Percentiles rank a stretch among this genome's conserved stretches.
Evolutionary conservation across 371 early-diverging fungal genomes (phyloP).

Genomic region (Mycotypha africana): DNA sequence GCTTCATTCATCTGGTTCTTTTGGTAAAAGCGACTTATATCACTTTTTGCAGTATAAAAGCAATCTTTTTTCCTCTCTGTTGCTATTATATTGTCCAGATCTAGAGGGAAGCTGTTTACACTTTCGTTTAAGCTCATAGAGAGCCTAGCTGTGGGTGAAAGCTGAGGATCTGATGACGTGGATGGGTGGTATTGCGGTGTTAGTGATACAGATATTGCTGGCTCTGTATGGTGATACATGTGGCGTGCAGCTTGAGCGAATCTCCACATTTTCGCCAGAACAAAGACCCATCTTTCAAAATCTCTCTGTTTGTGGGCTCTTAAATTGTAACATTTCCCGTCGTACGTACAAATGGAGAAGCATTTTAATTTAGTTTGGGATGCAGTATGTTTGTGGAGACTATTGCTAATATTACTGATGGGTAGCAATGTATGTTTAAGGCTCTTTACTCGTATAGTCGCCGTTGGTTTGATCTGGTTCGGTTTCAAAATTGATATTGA

Average conservation of each 20-base stretch:
- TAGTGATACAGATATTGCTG: neutral
- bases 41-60: too few species aligned
- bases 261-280: conserved; percentile 46
- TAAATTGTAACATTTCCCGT: conserved; percentile 25
- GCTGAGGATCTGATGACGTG: too few species aligned
- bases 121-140: too few species aligned
- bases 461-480: conserved; percentile 14
- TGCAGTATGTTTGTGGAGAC: too few species aligned
- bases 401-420: too few species aligned
- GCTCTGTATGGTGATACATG: neutral
- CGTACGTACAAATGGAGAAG: conserved; percentile 38
- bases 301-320: conserved; percentile 46
- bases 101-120: too few species aligned
- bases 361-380: conserved; percentile 18
- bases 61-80: too few species aligned
- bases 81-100: too few species aligned
- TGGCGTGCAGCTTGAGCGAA: conserved; percentile 26
- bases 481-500: conserved; percentile 38
- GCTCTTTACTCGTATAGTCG: conserved; percentile 1
- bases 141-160: conserved; percentile 1
- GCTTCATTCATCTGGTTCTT: too few species aligned
- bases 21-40: too few species aligned
- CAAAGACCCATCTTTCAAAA: conserved; percentile 48
- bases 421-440: too few species aligned
- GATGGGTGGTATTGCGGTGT: too few species aligned